These are phyloP conservation scores for Penicillium sp. DNA, from an alignment of 2,329 filamentous ascomycete species.

Conservation along the genomic window DNA sequence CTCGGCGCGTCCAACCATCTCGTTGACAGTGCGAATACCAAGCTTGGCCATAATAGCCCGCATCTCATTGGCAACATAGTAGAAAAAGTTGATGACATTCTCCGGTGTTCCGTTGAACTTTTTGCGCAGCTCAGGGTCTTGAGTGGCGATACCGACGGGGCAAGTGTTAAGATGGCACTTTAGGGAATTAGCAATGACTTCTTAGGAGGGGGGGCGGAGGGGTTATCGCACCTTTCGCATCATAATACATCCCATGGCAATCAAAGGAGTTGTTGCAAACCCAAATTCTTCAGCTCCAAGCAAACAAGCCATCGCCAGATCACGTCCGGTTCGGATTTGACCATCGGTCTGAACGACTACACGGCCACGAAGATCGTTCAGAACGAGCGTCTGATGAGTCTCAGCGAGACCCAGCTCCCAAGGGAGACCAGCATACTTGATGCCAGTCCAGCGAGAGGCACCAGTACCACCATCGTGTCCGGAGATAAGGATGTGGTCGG, in stretches of 20 bases:
- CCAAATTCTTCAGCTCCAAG: conserved; percentile 98
- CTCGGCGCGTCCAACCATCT: conserved; percentile 95
- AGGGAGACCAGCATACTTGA: conserved; percentile 92
- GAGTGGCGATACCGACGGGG: conserved; percentile 92
- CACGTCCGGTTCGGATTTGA: conserved; percentile 87
- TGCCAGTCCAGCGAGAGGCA: conserved; percentile 96
- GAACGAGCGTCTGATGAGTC: conserved; percentile 92
- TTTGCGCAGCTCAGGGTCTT: conserved; percentile 90
- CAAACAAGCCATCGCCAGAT: conserved; percentile 91
- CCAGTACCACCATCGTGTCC: conserved; percentile 97
- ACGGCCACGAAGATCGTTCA: conserved; percentile 94
- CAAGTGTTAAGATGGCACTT: conserved; percentile 68
- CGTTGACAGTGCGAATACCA: conserved; percentile 92
- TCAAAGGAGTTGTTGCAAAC: conserved; percentile 91
- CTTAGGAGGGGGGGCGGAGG: not conserved
- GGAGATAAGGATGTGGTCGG: conserved; percentile 94
- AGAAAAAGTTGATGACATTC: conserved; percentile 99
- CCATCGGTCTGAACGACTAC: conserved; percentile 96
- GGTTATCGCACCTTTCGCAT: conserved; percentile 61
- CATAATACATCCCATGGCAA: conserved; percentile 96
- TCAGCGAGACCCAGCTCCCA: conserved; percentile 97
- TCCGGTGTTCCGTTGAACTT: conserved; percentile 94
- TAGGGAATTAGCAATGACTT: conserved; percentile 14
- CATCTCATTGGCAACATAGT: conserved; percentile 94
- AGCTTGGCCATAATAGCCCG: conserved; percentile 96